Evolutionary conservation across 2,329 filamentous ascomycete genomes (phyloP).

Genomic region (Aspergillus pseudoterreus): DNA sequence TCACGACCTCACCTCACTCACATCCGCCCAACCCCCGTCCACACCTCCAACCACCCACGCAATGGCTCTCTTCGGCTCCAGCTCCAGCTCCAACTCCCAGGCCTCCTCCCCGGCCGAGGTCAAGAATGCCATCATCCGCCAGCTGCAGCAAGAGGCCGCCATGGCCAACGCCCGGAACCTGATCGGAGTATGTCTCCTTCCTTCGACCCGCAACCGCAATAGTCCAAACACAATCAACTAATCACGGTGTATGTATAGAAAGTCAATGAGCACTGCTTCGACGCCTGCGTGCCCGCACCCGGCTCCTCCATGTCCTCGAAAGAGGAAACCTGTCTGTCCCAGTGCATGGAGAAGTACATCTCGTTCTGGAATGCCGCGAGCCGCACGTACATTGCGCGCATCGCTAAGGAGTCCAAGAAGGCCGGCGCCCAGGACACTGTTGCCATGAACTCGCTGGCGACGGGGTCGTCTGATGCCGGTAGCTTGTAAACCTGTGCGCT

Average conservation of each 20-base stretch:
- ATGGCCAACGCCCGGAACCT: constrained; percentile 66
- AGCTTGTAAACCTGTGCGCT: constrained; percentile 1
- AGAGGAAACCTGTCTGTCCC: constrained; percentile 68
- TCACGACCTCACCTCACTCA: neutral
- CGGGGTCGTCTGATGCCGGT: constrained; percentile 5
- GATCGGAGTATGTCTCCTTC: constrained; percentile 57
- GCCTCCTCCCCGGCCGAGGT: constrained; percentile 29
- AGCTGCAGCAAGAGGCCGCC: constrained; percentile 62
- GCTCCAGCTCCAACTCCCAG: constrained; percentile 23
- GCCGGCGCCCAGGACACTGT: constrained; percentile 25
- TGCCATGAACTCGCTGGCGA: constrained; percentile 16
- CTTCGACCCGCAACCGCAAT: neutral
- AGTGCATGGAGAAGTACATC: constrained; percentile 85
- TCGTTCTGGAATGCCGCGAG: constrained; percentile 72
- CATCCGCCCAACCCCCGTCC: neutral
- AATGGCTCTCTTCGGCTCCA: constrained; percentile 41
- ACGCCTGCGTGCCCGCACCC: constrained; percentile 68
- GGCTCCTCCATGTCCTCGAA: constrained; percentile 62
- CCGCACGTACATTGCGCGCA: constrained; percentile 59
- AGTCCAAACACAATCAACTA: neutral
- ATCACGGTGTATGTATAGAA: constrained; percentile 49
- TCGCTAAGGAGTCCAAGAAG: constrained; percentile 57
- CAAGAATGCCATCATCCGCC: constrained; percentile 58
- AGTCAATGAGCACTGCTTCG: constrained; percentile 78
- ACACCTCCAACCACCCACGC: constrained; percentile 3